A percentile compares a stretch with the other conserved stretches of the same genome.
phyloP scores from a whole-genome alignment of 2,329 filamentous ascomycete genomes.

The Ophiostoma piceae region DNA sequence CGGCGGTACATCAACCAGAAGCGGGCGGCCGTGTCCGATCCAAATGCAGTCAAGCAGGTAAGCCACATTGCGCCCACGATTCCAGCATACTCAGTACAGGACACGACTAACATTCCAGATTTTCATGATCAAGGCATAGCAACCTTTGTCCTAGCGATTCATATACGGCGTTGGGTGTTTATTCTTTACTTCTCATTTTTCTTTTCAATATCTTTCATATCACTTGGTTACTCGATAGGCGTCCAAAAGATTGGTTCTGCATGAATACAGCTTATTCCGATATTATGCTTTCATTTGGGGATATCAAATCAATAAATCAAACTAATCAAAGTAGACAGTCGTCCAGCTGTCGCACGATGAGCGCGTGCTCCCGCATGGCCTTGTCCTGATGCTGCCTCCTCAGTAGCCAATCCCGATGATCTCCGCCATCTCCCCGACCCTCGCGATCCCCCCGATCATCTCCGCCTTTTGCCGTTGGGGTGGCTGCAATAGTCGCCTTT shows the following conservation, averaged over 20 bases:
- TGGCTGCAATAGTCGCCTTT: not conserved
- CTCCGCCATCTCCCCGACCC: slow-evolving; percentile 7
- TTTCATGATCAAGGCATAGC: slow-evolving; percentile 29
- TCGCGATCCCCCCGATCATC: not conserved
- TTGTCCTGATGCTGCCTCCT: not conserved
- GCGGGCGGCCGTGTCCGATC: slow-evolving; percentile 73
- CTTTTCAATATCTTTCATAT: not conserved
- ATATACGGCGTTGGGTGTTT: not conserved
- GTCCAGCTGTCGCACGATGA: not conserved
- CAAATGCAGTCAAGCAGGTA: slow-evolving; percentile 81
- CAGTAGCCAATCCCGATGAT: not conserved
- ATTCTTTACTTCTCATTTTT: not conserved
- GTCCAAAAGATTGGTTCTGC: slow-evolving; percentile 1
- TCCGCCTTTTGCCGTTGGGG: not conserved
- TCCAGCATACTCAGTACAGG: too few species aligned
- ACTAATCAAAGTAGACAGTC: not conserved
- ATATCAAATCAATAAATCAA: not conserved
- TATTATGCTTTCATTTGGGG: not conserved
- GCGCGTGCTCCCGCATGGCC: not conserved
- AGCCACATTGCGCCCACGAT: slow-evolving; percentile 26
- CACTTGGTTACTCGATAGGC: not conserved
- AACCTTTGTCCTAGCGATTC: not conserved
- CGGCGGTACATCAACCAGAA: slow-evolving; percentile 86
- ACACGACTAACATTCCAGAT: slow-evolving; percentile 20
- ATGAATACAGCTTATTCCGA: not conserved